Evolutionary conservation across 2,329 filamentous ascomycete genomes (phyloP).

Genomic region (Diaporthe ampelina): DNA sequence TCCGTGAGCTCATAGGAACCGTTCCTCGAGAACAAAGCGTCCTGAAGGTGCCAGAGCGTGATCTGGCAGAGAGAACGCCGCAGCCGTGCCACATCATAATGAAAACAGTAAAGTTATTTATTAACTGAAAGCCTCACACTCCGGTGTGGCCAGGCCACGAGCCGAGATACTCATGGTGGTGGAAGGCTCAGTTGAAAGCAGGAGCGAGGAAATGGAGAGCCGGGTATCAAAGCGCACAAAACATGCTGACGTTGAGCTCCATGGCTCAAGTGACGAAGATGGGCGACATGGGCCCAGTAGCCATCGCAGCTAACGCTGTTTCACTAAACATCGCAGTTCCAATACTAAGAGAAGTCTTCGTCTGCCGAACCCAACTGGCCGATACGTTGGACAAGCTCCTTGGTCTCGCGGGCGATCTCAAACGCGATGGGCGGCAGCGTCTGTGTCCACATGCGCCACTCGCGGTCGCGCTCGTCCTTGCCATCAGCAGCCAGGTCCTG

Average conservation of each 20-base stretch:
- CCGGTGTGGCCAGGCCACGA: background rate
- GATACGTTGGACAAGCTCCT: conserved; percentile 71
- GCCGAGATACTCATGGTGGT: background rate
- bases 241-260: conserved; percentile 23
- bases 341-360: conserved; percentile 47
- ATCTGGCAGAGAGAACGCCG: conserved; percentile 1
- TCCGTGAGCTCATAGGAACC: conserved; percentile 35
- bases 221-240: conserved; percentile 32
- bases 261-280: conserved; percentile 15
- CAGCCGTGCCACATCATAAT: conserved; percentile 17
- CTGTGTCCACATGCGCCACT: conserved; percentile 76
- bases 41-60: conserved; percentile 13
- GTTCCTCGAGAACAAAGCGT: conserved; percentile 12
- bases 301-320: conserved; percentile 13
- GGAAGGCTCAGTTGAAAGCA: background rate
- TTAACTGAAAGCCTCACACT: background rate
- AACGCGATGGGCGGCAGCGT: conserved; percentile 88
- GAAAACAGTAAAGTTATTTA: conserved; percentile 20
- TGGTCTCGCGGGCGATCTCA: conserved; percentile 85
- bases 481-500: conserved; percentile 69
- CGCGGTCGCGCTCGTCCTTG: conserved; percentile 64
- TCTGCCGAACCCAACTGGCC: conserved; percentile 47
- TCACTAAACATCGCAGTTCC: conserved; percentile 41
- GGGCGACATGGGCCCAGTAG: background rate
- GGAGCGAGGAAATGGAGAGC: conserved; percentile 18